A percentile compares a stretch with the other conserved stretches of the same genome.
These are phyloP conservation scores for Aspergillus kassunensis DNA, from an alignment of 495 filamentous ascomycete species.

Conservation along the genomic window DNA sequence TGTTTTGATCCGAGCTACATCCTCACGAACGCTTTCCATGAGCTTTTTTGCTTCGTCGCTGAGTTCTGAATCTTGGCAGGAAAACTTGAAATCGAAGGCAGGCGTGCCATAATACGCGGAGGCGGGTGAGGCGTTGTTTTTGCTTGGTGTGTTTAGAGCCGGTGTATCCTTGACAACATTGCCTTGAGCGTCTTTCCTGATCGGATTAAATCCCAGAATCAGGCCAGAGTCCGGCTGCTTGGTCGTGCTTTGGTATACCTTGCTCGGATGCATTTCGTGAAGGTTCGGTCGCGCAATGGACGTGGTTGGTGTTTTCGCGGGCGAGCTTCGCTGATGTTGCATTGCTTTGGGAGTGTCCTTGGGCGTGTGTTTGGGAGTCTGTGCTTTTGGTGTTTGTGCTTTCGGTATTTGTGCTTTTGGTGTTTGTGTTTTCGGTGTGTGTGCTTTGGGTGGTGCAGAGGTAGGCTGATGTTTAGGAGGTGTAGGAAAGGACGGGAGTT, in stretches of 20 bases:
- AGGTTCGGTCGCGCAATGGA: conserved; percentile 44
- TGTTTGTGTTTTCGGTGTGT: conserved; percentile 9
- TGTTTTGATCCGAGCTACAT: conserved; percentile 64
- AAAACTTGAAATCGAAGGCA: conserved; percentile 71
- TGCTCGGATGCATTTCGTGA: conserved; percentile 77
- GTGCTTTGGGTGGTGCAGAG: conserved; percentile 7
- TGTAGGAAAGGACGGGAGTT: conserved; percentile 15
- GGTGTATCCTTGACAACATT: conserved; percentile 31
- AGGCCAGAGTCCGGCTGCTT: conserved; percentile 62
- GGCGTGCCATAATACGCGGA: conserved; percentile 50
- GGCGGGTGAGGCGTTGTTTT: conserved; percentile 34
- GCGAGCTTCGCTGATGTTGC: conserved; percentile 8
- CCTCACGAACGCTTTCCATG: conserved; percentile 70
- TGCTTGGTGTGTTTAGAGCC: conserved; percentile 41
- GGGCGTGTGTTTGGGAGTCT: conserved; percentile 17
- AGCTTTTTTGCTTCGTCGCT: conserved; percentile 69
- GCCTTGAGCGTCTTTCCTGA: conserved; percentile 44
- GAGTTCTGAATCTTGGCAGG: conserved; percentile 56
- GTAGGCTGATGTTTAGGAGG: not conserved
- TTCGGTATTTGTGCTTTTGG: not conserved
- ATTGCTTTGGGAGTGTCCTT: conserved; percentile 13
- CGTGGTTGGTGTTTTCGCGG: conserved; percentile 49
- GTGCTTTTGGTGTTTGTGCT: conserved; percentile 11
- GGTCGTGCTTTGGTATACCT: conserved; percentile 65
- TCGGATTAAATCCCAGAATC: conserved; percentile 63